These are phyloP conservation scores for Raffaelea arxii DNA, from an alignment of 2,329 filamentous ascomycete species.

Conservation along the genomic window DNA sequence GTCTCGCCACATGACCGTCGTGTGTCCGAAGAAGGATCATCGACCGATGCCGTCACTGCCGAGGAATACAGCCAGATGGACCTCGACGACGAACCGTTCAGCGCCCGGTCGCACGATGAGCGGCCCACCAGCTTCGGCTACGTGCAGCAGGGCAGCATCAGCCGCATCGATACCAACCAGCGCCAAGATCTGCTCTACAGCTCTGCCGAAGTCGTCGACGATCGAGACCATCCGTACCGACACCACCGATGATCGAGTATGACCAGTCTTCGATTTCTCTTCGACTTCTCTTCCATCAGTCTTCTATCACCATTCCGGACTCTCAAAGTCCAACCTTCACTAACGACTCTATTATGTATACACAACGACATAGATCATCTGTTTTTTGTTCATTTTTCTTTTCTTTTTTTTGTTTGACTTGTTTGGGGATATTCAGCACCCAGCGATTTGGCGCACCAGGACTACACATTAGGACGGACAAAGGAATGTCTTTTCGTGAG, in stretches of 20 bases:
- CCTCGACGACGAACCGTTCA: slow-evolving; percentile 14
- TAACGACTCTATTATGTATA: not conserved
- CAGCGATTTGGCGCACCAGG: slow-evolving; percentile 6
- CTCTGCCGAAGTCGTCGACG: slow-evolving; percentile 47
- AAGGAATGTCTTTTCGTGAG: slow-evolving; percentile 7
- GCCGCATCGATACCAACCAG: slow-evolving; percentile 39
- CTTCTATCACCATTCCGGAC: not conserved
- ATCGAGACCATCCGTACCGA: too few relatives aligned
- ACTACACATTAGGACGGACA: not conserved
- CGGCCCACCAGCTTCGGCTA: slow-evolving; percentile 44
- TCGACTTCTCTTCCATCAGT: not conserved
- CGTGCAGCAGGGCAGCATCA: slow-evolving; percentile 49
- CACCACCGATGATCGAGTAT: too few relatives aligned
- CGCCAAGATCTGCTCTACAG: slow-evolving; percentile 39
- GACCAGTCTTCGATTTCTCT: not conserved
- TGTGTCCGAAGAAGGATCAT: slow-evolving; percentile 31
- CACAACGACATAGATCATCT: not conserved
- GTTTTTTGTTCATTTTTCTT: slow-evolving; percentile 1
- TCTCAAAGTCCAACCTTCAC: not conserved
- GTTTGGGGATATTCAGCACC: not conserved
- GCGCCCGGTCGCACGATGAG: slow-evolving; percentile 27
- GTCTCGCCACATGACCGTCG: slow-evolving; percentile 43
- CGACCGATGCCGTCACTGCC: slow-evolving; percentile 20
- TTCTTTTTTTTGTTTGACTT: not conserved
- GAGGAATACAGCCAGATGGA: slow-evolving; percentile 34